These are phyloP conservation scores for Aphanocladium album DNA, from an alignment of 2,329 filamentous ascomycete genomes.

Conservation along the genomic window DNA sequence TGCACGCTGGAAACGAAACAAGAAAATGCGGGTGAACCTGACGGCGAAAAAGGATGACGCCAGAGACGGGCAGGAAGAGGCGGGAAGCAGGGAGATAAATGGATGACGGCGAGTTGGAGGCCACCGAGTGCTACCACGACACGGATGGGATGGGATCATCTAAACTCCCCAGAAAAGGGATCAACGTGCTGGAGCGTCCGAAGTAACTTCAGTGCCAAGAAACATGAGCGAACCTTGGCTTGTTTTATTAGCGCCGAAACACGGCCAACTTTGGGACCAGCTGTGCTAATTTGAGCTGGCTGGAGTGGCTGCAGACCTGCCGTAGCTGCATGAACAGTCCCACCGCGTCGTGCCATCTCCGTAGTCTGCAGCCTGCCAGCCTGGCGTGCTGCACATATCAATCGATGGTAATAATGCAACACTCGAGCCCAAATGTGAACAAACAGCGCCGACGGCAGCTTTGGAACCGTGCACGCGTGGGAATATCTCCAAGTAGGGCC, in stretches of 20 bases:
- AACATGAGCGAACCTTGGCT: neutral
- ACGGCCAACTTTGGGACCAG: neutral
- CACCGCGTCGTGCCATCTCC: neutral
- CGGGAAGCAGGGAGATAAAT: neutral
- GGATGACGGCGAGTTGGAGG: neutral
- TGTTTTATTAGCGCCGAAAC: constrained; percentile 2
- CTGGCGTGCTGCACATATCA: neutral
- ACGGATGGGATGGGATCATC: neutral
- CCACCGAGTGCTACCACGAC: neutral
- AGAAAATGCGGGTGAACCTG: neutral
- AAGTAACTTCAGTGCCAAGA: neutral
- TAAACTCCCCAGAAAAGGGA: neutral
- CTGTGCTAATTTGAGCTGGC: neutral
- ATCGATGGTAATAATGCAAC: neutral
- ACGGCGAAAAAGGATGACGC: neutral
- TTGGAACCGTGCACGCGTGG: no score
- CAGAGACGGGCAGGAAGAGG: neutral
- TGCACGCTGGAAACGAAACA: neutral
- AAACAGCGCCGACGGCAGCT: no score
- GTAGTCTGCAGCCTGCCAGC: neutral
- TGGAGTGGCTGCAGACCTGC: neutral
- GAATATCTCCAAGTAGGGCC: no score
- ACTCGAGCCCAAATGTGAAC: no score
- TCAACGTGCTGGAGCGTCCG: neutral
- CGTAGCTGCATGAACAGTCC: neutral